phyloP scores from a whole-genome alignment of 768 basidiomycete species.

The Pulveroboletus ravenelii region DNA sequence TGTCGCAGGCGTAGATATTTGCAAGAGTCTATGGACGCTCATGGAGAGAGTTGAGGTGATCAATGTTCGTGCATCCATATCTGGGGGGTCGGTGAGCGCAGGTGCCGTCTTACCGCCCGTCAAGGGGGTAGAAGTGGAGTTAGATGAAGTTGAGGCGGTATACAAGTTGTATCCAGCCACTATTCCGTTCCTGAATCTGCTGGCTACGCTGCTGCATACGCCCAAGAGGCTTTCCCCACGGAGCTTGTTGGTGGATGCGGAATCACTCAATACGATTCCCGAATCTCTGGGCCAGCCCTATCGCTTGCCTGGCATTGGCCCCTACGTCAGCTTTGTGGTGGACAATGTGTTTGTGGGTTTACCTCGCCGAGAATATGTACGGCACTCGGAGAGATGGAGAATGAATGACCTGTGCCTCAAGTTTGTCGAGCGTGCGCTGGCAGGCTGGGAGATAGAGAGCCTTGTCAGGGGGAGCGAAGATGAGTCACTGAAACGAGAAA shows the following conservation, averaged over 20 bases:
- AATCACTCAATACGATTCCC: conserved; percentile 70
- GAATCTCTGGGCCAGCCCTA: conserved; percentile 78
- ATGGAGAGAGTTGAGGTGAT: conserved; percentile 85
- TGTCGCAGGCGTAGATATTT: conserved; percentile 67
- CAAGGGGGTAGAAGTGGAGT: conserved; percentile 79
- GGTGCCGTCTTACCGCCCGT: conserved; percentile 44
- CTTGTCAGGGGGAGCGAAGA: conserved; percentile 58
- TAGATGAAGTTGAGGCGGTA: conserved; percentile 82
- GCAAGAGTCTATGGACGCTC: conserved; percentile 74
- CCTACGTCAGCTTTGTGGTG: conserved; percentile 81
- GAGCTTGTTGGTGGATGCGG: conserved; percentile 53
- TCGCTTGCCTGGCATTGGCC: conserved; percentile 72
- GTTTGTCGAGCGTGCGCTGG: conserved; percentile 80
- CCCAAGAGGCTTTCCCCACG: conserved; percentile 65
- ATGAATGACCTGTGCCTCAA: conserved; percentile 80
- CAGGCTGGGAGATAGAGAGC: conserved; percentile 74
- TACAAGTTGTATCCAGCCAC: conserved; percentile 83
- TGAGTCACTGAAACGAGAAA: conserved; percentile 46
- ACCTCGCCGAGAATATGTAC: conserved; percentile 66
- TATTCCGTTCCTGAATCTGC: conserved; percentile 78
- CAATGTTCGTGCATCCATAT: conserved; percentile 55
- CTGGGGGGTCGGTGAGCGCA: conserved; percentile 22
- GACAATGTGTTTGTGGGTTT: conserved; percentile 86
- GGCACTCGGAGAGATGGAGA: conserved; percentile 76
- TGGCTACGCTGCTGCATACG: conserved; percentile 79